These are phyloP conservation scores for Rhizopogon vinicolor DNA, from an alignment of 768 basidiomycete genomes.

Conservation along the genomic window DNA sequence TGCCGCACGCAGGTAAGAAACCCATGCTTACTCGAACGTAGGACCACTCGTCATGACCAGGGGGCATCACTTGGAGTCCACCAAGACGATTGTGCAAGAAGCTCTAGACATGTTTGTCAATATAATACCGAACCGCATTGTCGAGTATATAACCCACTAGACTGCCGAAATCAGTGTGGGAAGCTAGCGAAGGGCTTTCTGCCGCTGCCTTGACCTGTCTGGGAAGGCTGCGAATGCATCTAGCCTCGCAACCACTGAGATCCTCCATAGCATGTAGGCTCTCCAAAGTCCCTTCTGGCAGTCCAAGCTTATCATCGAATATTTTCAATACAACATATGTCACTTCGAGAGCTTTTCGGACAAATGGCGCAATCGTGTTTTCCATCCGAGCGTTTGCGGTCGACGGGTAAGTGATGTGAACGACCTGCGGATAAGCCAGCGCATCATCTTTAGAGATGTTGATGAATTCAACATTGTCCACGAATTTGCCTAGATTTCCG, in stretches of 20 bases:
- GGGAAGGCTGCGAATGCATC: constrained; percentile 48
- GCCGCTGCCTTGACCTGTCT: constrained; percentile 19
- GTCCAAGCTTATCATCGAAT: constrained; percentile 53
- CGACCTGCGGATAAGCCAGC: constrained; percentile 49
- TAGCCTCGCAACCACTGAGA: constrained; percentile 52
- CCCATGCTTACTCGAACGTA: constrained; percentile 50
- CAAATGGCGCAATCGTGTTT: constrained; percentile 47
- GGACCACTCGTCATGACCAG: constrained; percentile 58
- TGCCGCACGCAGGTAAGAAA: not conserved
- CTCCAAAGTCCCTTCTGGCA: constrained; percentile 45
- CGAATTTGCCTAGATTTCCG: not conserved
- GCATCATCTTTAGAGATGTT: constrained; percentile 70
- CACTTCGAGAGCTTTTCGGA: constrained; percentile 52
- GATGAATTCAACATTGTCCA: constrained; percentile 58
- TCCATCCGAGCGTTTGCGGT: constrained; percentile 48
- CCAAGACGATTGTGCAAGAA: constrained; percentile 69
- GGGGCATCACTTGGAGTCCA: constrained; percentile 64
- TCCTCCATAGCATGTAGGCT: constrained; percentile 40
- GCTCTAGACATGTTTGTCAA: constrained; percentile 32
- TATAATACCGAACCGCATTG: not conserved
- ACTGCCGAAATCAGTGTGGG: constrained; percentile 76
- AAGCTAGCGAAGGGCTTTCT: constrained; percentile 46
- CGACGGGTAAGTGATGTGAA: constrained; percentile 53
- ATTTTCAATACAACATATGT: constrained; percentile 48
- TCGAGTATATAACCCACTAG: constrained; percentile 35